phyloP scores from a whole-genome alignment of 1,284 basidiomycete species.

The Fomitopsis pinicola region DNA sequence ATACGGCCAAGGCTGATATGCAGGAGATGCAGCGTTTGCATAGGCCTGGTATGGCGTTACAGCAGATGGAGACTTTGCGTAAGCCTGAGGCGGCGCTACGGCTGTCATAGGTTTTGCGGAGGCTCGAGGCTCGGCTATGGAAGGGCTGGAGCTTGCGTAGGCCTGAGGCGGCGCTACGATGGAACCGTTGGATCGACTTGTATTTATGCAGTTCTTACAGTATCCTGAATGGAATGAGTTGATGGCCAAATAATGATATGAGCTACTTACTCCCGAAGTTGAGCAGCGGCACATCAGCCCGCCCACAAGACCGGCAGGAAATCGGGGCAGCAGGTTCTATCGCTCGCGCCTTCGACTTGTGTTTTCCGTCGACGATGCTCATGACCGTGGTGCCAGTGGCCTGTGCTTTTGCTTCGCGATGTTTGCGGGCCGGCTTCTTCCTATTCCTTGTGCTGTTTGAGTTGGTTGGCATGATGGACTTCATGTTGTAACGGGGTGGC shows the following conservation, averaged over 20 bases:
- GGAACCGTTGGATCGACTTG: slow-evolving; percentile 25
- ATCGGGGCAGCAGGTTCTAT: slow-evolving; percentile 33
- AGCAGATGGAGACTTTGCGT: background rate
- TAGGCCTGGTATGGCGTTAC: slow-evolving; percentile 1
- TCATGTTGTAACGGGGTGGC: slow-evolving; percentile 47
- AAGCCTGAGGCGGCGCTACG: slow-evolving; percentile 2
- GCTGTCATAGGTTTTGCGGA: background rate
- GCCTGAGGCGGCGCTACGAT: background rate
- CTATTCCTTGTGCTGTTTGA: slow-evolving; percentile 23
- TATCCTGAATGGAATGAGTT: slow-evolving; percentile 20
- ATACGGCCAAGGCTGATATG: background rate
- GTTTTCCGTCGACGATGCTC: slow-evolving; percentile 19
- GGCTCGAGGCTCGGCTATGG: background rate
- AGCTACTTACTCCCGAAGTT: slow-evolving; percentile 59
- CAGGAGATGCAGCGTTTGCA: background rate
- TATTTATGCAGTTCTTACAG: slow-evolving; percentile 51
- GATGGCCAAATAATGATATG: background rate
- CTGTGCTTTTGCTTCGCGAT: slow-evolving; percentile 14
- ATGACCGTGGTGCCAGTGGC: slow-evolving; percentile 1
- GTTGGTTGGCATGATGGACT: slow-evolving; percentile 39
- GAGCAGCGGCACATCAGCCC: slow-evolving; percentile 66
- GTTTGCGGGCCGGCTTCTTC: slow-evolving; percentile 19
- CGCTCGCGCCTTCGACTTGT: slow-evolving; percentile 19
- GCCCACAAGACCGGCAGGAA: slow-evolving; percentile 54
- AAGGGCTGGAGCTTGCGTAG: slow-evolving; percentile 10